A percentile compares a stretch with the other conserved stretches of the same genome.
Evolutionary conservation across 257 asterid species (phyloP).

Genomic region (Catharanthus roseus): DNA sequence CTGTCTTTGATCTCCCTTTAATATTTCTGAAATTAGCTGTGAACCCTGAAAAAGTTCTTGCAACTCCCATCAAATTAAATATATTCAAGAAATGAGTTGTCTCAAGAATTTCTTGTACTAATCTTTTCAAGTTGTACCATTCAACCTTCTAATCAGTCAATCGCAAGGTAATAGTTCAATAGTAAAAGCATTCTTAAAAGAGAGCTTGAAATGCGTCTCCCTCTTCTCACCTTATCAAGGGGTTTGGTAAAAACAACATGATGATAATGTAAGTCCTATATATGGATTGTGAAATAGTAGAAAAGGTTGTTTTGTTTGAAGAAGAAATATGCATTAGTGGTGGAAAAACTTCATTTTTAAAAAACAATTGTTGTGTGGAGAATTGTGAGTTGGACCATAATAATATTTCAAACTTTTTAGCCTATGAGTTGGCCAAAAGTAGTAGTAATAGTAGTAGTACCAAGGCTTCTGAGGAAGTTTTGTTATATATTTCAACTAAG

Average conservation of each 20-base stretch:
- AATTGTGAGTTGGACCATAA: conserved; percentile 29
- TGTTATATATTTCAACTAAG: conserved; percentile 13
- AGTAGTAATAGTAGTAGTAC: neutral
- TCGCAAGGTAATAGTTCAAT: too few relatives aligned
- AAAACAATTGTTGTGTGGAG: conserved; percentile 11
- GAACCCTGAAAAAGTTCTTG: conserved; percentile 9
- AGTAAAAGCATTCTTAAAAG: too few relatives aligned
- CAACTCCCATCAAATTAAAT: neutral
- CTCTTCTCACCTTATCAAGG: too few relatives aligned
- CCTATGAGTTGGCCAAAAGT: conserved; percentile 17
- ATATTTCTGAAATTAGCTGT: conserved; percentile 17
- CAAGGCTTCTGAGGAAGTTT: conserved; percentile 3
- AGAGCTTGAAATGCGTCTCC: too few relatives aligned
- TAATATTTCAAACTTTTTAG: conserved; percentile 15
- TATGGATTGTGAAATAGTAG: conserved; percentile 16
- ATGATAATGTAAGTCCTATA: conserved; percentile 1
- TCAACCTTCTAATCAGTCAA: too few relatives aligned
- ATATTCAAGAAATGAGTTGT: conserved; percentile 15
- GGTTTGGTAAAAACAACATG: neutral
- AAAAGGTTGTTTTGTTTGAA: conserved; percentile 17
- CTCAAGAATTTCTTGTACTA: neutral
- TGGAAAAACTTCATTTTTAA: neutral
- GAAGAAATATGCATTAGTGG: conserved; percentile 10
- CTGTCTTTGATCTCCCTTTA: neutral
- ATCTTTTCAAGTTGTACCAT: neutral